phyloP scores from a whole-genome alignment of 768 basidiomycete species.

The Russula lepida region DNA sequence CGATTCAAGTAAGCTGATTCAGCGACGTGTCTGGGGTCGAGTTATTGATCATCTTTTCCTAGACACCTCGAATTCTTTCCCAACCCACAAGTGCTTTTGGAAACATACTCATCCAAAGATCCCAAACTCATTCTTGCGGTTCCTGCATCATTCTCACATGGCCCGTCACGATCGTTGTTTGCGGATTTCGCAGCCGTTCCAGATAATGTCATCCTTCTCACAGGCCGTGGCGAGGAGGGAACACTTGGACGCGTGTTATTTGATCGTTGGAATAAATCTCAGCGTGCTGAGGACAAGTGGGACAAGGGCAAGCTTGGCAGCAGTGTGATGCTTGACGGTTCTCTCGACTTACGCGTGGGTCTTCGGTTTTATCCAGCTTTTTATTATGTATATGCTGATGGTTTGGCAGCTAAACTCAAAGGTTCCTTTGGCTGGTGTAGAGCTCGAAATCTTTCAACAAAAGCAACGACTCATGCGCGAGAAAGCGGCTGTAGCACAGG shows the following conservation, averaged over 20 bases:
- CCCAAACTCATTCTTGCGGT: slow-evolving; percentile 93
- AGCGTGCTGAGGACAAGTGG: slow-evolving; percentile 76
- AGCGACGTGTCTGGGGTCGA: not conserved
- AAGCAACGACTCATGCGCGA: slow-evolving; percentile 73
- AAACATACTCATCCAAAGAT: slow-evolving; percentile 76
- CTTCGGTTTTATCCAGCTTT: not conserved
- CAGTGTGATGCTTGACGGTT: slow-evolving; percentile 73
- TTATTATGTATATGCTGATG: slow-evolving; percentile 5
- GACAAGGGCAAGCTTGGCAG: slow-evolving; percentile 85
- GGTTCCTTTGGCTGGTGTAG: slow-evolving; percentile 80
- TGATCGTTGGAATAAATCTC: slow-evolving; percentile 76
- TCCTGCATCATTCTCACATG: slow-evolving; percentile 87
- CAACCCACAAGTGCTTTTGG: slow-evolving; percentile 68
- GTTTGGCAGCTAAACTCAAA: slow-evolving; percentile 69
- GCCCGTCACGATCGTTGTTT: slow-evolving; percentile 81
- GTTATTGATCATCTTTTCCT: not conserved
- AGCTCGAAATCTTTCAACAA: slow-evolving; percentile 72
- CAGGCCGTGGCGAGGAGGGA: slow-evolving; percentile 67
- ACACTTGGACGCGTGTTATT: slow-evolving; percentile 75
- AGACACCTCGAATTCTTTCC: slow-evolving; percentile 92
- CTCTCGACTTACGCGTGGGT: slow-evolving; percentile 56
- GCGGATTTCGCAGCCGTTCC: slow-evolving; percentile 75
- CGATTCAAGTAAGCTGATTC: slow-evolving; percentile 70
- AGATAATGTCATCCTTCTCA: slow-evolving; percentile 83
- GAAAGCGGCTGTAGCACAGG: slow-evolving; percentile 80